Conservation (phyloP, 2,329 filamentous ascomycete genomes). For the Verticillium dahliae region DNA sequence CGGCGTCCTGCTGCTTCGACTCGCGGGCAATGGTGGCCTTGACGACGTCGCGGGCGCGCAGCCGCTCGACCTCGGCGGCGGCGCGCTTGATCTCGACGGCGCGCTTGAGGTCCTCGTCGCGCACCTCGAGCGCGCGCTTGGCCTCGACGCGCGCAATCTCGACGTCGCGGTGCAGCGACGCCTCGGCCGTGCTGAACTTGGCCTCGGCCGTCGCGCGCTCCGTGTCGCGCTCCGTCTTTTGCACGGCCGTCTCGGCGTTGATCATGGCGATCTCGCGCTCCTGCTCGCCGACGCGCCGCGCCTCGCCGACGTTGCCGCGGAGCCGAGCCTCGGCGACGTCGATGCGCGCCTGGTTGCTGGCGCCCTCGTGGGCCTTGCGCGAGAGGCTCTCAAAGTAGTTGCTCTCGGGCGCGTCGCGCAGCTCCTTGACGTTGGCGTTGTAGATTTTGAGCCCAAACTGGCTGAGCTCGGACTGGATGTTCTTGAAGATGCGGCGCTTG, state of each 20-base stretch:
- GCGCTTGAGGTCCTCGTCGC: constrained; percentile 74
- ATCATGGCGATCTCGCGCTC: constrained; percentile 87
- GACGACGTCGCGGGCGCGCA: constrained; percentile 71
- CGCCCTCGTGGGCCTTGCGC: constrained; percentile 79
- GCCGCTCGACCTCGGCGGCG: constrained; percentile 71
- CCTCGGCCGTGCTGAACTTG: constrained; percentile 65
- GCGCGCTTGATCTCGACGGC: constrained; percentile 73
- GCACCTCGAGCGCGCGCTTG: constrained; percentile 63
- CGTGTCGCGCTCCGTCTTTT: constrained; percentile 77
- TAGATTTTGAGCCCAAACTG: constrained; percentile 74
- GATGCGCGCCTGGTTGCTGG: constrained; percentile 69
- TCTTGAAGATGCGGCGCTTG: constrained; percentile 67
- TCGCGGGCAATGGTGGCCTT: constrained; percentile 67
- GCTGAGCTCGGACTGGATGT: constrained; percentile 72
- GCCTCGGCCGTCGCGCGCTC: constrained; percentile 77
- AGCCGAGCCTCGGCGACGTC: constrained; percentile 60
- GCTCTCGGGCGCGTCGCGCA: constrained; percentile 75
- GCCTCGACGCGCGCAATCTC: constrained; percentile 72
- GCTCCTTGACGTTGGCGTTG: constrained; percentile 74
- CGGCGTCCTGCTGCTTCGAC: constrained; percentile 61
- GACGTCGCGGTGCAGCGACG: constrained; percentile 65
- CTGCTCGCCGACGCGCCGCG: constrained; percentile 70
- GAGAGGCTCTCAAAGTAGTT: constrained; percentile 78
- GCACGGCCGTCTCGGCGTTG: constrained; percentile 75
- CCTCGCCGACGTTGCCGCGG: constrained; percentile 68